Base-by-base conservation (phyloP, 2,329 filamentous ascomycete species). In the Ceratocystis colombiana region DNA sequence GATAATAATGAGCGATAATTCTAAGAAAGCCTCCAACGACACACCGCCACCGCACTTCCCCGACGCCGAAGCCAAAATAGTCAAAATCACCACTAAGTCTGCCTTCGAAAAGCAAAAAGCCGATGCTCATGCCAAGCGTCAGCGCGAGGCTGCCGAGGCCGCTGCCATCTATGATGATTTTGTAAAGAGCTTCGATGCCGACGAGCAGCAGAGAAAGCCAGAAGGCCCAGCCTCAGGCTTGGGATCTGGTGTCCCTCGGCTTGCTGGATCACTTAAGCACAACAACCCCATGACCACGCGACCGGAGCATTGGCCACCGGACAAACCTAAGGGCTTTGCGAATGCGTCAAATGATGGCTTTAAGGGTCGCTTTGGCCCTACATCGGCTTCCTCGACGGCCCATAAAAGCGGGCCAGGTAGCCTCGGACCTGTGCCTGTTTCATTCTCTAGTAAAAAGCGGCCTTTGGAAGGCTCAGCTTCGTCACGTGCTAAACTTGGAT, bases 81-180 rank as follows among this genome's bases (percentile, higher is more conserved):
- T 88, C 66, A 89, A 89, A 62, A 85, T 89, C 0, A 82, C 86
- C 69, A 94, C 92, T 76, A 89, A 94, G 73, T 95, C 90, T 22
- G 82, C 88, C 30, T 96, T 95, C 74, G 92, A 96, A 77, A 87
- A 87, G 71, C 89, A 95, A 74, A 90, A 89, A 75, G 89, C 89
- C 68, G 90, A 96, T 74, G 89, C 89, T 66, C 90, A 96, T 78
- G 90, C 90, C 28, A 96, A 96, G 77, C 86, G 89, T 68, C 82
- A 84, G 71, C 84, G 90, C 70, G 92, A 96, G 75, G 88, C 88
- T 72, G 90, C 88, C 70, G 92, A 96, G 76, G 95, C 89, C 5
- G 89, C 88, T 25, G 90, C 90, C 28, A 90, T 91, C 0, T 89
- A 92, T 74, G 85, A 90, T 71, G 90, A 93, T 70, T 96, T 96